Conservation (phyloP, 306 rosid genomes). For the Pyrus communis region DNA sequence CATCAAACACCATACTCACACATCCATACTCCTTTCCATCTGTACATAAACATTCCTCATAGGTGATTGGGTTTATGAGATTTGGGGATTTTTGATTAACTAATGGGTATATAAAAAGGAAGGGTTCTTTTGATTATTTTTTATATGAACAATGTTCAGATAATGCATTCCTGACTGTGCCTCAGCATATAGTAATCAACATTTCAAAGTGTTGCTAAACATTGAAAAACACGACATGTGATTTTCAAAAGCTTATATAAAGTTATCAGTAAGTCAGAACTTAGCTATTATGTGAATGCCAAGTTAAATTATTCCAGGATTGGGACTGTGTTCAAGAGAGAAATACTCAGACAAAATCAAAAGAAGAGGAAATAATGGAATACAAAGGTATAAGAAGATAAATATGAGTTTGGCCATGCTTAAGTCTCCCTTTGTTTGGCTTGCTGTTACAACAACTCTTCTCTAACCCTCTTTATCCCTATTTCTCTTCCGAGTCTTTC, state of each 20-base stretch:
- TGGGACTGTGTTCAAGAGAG: neutral
- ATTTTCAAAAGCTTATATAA: neutral
- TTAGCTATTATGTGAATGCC: neutral
- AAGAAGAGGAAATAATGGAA: constrained; percentile 14
- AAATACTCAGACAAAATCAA: neutral
- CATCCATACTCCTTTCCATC: too few relatives aligned
- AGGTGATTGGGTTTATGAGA: too few relatives aligned
- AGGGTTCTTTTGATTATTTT: too few relatives aligned
- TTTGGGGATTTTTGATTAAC: too few relatives aligned
- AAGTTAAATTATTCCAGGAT: constrained; percentile 9
- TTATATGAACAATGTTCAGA: neutral
- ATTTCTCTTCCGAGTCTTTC: constrained; percentile 76
- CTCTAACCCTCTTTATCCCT: constrained; percentile 77
- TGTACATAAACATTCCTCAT: too few relatives aligned
- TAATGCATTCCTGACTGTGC: neutral
- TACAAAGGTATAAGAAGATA: constrained; percentile 8
- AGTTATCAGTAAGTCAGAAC: neutral
- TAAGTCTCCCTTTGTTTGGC: constrained; percentile 49
- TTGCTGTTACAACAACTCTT: constrained; percentile 60
- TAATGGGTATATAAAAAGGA: too few relatives aligned
- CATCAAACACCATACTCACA: too few relatives aligned
- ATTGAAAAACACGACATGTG: neutral
- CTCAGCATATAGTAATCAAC: neutral
- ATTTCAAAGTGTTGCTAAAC: neutral
- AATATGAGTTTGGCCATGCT: constrained; percentile 24